A percentile compares a stretch with the other conserved stretches of the same genome.
phyloP scores from a whole-genome alignment of 1,139 yeast genomes.

The Candida labiduridarum region DNA sequence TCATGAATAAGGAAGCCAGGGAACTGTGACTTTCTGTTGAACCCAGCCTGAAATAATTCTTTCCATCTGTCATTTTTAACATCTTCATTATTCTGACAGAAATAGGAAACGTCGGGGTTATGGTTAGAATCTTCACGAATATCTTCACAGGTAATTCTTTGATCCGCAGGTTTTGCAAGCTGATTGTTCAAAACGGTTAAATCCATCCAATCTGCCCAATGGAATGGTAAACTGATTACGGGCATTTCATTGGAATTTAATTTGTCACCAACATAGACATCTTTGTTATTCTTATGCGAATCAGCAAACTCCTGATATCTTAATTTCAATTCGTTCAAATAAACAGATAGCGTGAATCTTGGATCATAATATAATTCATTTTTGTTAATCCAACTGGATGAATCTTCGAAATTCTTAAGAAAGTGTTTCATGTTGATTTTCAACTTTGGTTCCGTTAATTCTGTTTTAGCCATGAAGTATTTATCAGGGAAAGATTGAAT shows the following conservation, averaged over 20 bases:
- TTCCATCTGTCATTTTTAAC: constrained; percentile 24
- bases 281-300: constrained; percentile 10
- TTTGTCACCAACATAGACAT: constrained; percentile 3
- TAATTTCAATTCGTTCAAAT: constrained; percentile 32
- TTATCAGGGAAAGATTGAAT: constrained; percentile 19
- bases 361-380: constrained; percentile 37
- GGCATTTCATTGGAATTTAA: constrained; percentile 8
- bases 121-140: constrained; percentile 22
- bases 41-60: constrained; percentile 20
- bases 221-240: constrained; percentile 31
- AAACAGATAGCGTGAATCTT: constrained; percentile 48
- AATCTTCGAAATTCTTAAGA: constrained; percentile 6
- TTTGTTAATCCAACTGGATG: constrained; percentile 19
- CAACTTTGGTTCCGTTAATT: constrained; percentile 26
- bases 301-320: constrained; percentile 8
- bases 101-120: constrained; percentile 23
- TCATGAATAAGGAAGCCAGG: constrained; percentile 31
- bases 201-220: constrained; percentile 32
- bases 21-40: constrained; percentile 23
- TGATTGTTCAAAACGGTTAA: constrained; percentile 39
- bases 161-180: constrained; percentile 25
- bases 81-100: constrained; percentile 24
- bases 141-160: constrained; percentile 24
- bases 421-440: constrained; percentile 25
- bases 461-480: constrained; percentile 34